A percentile compares a stretch with the other conserved stretches of the same genome.
These are phyloP conservation scores for Clonostachys solani DNA, from an alignment of 2,329 filamentous ascomycete species.

Conservation along the genomic window DNA sequence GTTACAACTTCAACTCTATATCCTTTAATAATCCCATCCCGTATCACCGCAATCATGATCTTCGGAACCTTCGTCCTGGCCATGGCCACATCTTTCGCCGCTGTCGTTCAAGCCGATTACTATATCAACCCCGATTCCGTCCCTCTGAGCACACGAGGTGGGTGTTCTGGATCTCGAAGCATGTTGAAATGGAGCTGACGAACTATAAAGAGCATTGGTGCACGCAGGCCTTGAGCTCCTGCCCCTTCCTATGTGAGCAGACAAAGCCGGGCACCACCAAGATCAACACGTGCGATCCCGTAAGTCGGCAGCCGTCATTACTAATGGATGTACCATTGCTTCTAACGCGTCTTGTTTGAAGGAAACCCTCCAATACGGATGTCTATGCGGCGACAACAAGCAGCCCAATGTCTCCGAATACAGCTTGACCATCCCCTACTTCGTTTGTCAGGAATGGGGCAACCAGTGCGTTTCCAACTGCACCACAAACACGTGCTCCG, in stretches of 20 bases:
- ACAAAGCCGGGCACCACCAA: conserved; percentile 42
- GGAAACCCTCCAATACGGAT: conserved; percentile 62
- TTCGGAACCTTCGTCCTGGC: conserved; percentile 51
- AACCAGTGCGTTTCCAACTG: conserved; percentile 64
- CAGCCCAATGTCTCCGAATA: conserved; percentile 73
- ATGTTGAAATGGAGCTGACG: not conserved
- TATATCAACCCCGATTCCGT: conserved; percentile 60
- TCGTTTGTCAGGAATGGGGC: conserved; percentile 68
- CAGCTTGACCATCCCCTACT: conserved; percentile 75
- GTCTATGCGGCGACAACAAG: conserved; percentile 63
- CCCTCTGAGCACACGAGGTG: conserved; percentile 33
- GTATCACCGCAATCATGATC: conserved; percentile 36
- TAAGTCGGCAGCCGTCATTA: conserved; percentile 27
- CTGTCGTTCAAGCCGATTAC: conserved; percentile 52
- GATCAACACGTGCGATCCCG: conserved; percentile 64
- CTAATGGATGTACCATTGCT: not conserved
- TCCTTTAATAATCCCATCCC: not conserved
- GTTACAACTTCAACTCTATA: not conserved
- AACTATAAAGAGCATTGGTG: conserved; percentile 57
- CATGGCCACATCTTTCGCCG: conserved; percentile 46
- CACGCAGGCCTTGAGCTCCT: conserved; percentile 53
- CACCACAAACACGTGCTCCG: conserved; percentile 65
- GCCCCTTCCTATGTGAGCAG: conserved; percentile 70
- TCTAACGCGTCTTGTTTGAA: conserved; percentile 15
- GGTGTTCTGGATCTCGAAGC: not conserved